Evolutionary conservation across 1,284 basidiomycete genomes (phyloP).

Genomic region (Laetiporus sulphureus): DNA sequence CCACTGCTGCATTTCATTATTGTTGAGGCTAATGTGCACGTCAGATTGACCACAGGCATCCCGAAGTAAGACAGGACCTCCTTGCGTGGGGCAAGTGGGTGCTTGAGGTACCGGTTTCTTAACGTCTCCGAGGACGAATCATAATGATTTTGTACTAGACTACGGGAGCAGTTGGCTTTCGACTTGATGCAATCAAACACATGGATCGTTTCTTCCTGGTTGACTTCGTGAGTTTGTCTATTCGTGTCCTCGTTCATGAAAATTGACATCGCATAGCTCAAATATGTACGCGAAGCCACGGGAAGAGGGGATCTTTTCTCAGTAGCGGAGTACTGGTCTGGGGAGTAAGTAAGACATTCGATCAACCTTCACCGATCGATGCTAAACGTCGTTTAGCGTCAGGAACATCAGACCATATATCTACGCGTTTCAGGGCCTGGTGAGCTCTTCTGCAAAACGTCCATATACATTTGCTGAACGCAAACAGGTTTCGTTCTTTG

Average conservation of each 20-base stretch:
- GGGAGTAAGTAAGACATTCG: constrained; percentile 38
- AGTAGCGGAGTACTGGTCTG: constrained; percentile 74
- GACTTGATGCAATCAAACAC: constrained; percentile 87
- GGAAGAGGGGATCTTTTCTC: constrained; percentile 50
- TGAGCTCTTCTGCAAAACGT: constrained; percentile 20
- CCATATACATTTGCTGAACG: not conserved
- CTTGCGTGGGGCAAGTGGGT: constrained; percentile 68
- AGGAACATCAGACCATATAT: constrained; percentile 50
- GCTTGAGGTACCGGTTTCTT: constrained; percentile 36
- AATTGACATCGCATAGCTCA: constrained; percentile 38
- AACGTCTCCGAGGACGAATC: not conserved
- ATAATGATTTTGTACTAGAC: constrained; percentile 37
- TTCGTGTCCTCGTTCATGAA: not conserved
- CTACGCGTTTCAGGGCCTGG: constrained; percentile 54
- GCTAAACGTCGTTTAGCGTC: constrained; percentile 32
- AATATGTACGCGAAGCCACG: constrained; percentile 36
- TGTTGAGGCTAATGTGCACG: constrained; percentile 5
- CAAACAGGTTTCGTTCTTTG: constrained; percentile 66
- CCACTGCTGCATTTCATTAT: not conserved
- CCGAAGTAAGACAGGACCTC: constrained; percentile 66
- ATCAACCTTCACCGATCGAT: not conserved
- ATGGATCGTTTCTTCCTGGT: constrained; percentile 62
- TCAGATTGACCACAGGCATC: constrained; percentile 83
- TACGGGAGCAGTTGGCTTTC: constrained; percentile 76
- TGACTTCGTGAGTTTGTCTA: constrained; percentile 47